Base-by-base conservation (phyloP, 345 rosid genomes). In the Aethionema arabicum region DNA sequence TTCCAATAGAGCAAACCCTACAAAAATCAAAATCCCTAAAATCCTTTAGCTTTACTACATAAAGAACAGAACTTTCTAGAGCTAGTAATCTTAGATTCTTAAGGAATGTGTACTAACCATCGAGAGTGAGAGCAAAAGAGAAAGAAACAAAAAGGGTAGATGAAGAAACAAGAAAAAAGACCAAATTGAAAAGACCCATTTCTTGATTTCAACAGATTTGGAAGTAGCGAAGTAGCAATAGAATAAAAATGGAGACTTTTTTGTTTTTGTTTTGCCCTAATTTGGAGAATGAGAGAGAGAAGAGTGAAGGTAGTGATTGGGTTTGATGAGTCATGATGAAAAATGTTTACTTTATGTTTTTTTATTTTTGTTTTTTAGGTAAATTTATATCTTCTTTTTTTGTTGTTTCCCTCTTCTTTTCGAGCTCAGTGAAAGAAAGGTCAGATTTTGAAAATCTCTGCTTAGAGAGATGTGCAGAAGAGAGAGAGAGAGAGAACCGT, bases 1-100 rank as follows among this genome's bases (percentile, higher is more conserved):
- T 64, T 92, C 95, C 75, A 92, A 69, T 79, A 92, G 77, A 46
- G 95, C 72, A 40, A 79, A 21, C 6, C 96, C 96, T 87, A 49
- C 32, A 73, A 71, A 54, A 57, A 38, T 5, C 38, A 35, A 35
- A 35, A 35, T n/a, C 43, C 27, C 27, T 21, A 21, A 21, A 21
- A 21, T 2, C 27, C 27, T 21, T 21, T 21, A 21, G 27, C 27
- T 21, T n/a, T n/a, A n/a, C n/a, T 21, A 21, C 27, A 21, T 21
- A 21, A 21, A 21, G 27, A 21, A 21, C 2, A 21, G 27, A 21
- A 21, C 27, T 33, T 6, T 39, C 29, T 8, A 51, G 59, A 5
- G 64, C 16, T 45, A 45, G 43, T 51, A 62, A 69, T 69, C 68
- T 61, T 13, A 61, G 63, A 61, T 70, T 70, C 14, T 37, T 62